Percentiles rank a stretch among this genome's conserved stretches.
Evolutionary conservation across 495 filamentous ascomycete species (phyloP).

Genomic region (Chaetomium cochliodes): DNA sequence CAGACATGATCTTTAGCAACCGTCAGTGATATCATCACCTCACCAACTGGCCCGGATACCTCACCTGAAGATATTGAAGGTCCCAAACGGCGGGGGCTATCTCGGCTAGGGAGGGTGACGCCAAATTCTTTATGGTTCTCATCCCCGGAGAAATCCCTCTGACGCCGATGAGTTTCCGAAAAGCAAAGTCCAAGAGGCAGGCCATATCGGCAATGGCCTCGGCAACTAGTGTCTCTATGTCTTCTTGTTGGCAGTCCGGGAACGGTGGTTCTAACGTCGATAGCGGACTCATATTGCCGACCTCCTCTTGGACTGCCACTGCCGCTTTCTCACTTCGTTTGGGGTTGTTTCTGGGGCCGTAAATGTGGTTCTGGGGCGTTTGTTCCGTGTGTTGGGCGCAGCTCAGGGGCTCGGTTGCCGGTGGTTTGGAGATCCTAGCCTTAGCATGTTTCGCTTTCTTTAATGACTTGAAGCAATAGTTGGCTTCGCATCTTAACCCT

Average conservation of each 20-base stretch:
- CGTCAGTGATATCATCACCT: constrained; percentile 10
- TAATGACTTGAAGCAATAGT: constrained; percentile 7
- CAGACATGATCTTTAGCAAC: constrained; percentile 27
- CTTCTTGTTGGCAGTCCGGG: not conserved
- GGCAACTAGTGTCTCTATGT: not conserved
- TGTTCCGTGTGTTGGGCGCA: not conserved
- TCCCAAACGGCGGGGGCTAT: constrained; percentile 50
- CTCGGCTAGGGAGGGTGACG: constrained; percentile 38
- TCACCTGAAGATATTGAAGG: constrained; percentile 42
- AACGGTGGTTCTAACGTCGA: not conserved
- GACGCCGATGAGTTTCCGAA: constrained; percentile 37
- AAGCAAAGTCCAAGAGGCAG: constrained; percentile 35
- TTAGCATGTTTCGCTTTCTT: not conserved
- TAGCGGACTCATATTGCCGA: not conserved
- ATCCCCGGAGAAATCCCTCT: constrained; percentile 31
- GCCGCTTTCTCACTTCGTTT: constrained; percentile 17
- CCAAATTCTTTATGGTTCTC: constrained; percentile 21
- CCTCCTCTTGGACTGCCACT: constrained; percentile 3
- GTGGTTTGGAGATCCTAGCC: not conserved
- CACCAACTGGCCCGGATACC: not conserved
- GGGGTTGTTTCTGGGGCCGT: constrained; percentile 19
- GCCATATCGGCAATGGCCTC: constrained; percentile 28
- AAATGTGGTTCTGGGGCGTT: constrained; percentile 1
- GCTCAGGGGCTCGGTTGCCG: no score
- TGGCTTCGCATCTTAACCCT: constrained; percentile 33